phyloP scores from a whole-genome alignment of 2,329 filamentous ascomycete genomes.

The Aciculosporium take region DNA sequence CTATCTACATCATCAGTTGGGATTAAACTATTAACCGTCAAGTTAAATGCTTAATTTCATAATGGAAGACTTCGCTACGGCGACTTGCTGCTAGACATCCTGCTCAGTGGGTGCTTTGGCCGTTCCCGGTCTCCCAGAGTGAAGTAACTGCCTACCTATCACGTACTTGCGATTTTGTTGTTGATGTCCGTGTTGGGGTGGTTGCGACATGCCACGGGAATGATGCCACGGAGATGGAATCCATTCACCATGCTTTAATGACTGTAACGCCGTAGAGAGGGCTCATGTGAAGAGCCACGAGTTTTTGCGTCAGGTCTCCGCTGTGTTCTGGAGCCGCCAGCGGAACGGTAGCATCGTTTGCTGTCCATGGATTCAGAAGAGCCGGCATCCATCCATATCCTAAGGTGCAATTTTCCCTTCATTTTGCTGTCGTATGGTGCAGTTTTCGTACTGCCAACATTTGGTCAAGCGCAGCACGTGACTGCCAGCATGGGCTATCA shows the following conservation, averaged over 20 bases:
- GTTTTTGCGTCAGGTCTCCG: too few species aligned
- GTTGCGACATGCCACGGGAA: slow-evolving; percentile 25
- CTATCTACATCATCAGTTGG: slow-evolving; percentile 30
- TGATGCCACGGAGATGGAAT: slow-evolving; percentile 12
- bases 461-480: slow-evolving; percentile 1
- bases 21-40: slow-evolving; percentile 35
- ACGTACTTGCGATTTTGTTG: slow-evolving; percentile 22
- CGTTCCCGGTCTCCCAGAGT: slow-evolving; percentile 40
- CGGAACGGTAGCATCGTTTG: too few species aligned
- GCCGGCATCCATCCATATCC: too few species aligned
- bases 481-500: too few species aligned
- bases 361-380: too few species aligned
- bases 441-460: neutral
- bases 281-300: neutral
- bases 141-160: slow-evolving; percentile 32
- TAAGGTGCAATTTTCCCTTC: slow-evolving; percentile 3
- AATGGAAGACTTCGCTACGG: slow-evolving; percentile 35
- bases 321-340: too few species aligned
- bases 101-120: slow-evolving; percentile 34
- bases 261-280: neutral
- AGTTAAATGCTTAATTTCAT: slow-evolving; percentile 30
- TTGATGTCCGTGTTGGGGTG: slow-evolving; percentile 38
- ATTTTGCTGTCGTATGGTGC: slow-evolving; percentile 5
- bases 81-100: slow-evolving; percentile 40
- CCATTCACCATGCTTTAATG: neutral